Evolutionary conservation across 2,329 filamentous ascomycete genomes (phyloP).

Genomic region (Zymoseptoria pseudotritici): DNA sequence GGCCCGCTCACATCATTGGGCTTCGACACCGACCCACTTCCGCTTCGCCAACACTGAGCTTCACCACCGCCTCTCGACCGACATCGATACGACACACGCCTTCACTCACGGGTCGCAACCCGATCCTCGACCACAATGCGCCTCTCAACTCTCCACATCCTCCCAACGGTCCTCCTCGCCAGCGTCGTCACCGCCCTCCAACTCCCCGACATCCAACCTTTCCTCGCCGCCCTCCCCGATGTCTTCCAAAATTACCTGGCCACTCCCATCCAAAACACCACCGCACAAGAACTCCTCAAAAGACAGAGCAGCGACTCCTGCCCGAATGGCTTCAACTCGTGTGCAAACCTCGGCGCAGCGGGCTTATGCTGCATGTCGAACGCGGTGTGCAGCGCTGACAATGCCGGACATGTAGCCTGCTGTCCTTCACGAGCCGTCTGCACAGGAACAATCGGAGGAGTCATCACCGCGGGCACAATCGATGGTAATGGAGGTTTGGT

Average conservation of each 20-base stretch:
- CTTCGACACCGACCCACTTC: not conserved
- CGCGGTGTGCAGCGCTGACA: conserved; percentile 50
- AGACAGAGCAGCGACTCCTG: conserved; percentile 37
- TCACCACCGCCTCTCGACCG: not conserved
- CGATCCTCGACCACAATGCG: conserved; percentile 8
- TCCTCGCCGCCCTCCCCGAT: conserved; percentile 24
- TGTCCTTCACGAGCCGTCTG: conserved; percentile 52
- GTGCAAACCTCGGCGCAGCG: conserved; percentile 45
- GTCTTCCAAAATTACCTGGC: conserved; percentile 18
- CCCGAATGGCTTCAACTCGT: conserved; percentile 46
- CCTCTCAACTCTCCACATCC: conserved; percentile 9
- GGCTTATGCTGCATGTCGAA: conserved; percentile 49
- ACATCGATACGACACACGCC: not conserved
- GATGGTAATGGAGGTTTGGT: conserved; percentile 20
- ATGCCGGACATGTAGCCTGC: conserved; percentile 52
- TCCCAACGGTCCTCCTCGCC: conserved; percentile 11
- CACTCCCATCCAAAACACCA: conserved; percentile 12
- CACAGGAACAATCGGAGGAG: conserved; percentile 45
- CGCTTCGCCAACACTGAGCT: not conserved
- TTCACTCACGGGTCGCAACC: not conserved
- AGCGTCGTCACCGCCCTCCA: conserved; percentile 18
- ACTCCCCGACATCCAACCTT: conserved; percentile 23
- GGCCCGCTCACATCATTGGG: not conserved
- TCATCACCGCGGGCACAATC: conserved; percentile 29
- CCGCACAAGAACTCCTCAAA: conserved; percentile 24